Percentiles rank a stretch among this genome's conserved stretches.
Conservation (phyloP, 2,329 filamentous ascomycete species). For the Triangularia verruculosa region DNA sequence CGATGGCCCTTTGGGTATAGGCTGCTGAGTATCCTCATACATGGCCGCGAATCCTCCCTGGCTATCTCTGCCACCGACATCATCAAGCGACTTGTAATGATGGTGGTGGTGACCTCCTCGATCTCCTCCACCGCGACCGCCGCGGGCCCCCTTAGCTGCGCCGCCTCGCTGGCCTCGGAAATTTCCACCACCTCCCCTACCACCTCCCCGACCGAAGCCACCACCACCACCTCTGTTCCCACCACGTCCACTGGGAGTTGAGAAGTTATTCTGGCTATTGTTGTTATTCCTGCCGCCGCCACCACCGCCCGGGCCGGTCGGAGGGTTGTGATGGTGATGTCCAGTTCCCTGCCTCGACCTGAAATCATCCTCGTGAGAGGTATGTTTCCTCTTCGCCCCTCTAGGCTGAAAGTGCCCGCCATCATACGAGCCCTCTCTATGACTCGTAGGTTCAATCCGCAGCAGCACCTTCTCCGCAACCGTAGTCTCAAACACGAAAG, state of each 20-base stretch:
- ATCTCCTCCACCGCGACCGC: conserved; percentile 8
- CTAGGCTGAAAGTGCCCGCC: conserved; percentile 59
- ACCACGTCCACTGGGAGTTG: conserved; percentile 11
- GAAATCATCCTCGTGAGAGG: conserved; percentile 51
- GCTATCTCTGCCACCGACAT: conserved; percentile 52
- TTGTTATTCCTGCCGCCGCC: not conserved
- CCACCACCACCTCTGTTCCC: conserved; percentile 25
- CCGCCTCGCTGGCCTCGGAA: not conserved
- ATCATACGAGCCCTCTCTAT: conserved; percentile 42
- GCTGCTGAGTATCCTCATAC: conserved; percentile 42
- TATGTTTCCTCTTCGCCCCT: conserved; percentile 60
- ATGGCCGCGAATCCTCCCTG: conserved; percentile 43
- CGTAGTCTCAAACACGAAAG: conserved; percentile 74
- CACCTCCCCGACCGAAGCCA: conserved; percentile 28
- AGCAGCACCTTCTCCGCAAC: conserved; percentile 86
- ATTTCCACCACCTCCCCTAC: conserved; percentile 29
- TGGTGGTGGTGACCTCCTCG: conserved; percentile 43
- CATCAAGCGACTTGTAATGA: conserved; percentile 66
- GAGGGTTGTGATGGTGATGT: conserved; percentile 25
- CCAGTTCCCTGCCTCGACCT: conserved; percentile 32
- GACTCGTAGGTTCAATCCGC: conserved; percentile 70
- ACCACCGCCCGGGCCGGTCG: not conserved
- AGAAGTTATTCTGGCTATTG: conserved; percentile 30
- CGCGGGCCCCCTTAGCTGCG: conserved; percentile 17
- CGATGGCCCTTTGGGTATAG: conserved; percentile 22